Percentiles rank a stretch among this genome's conserved stretches.
Evolutionary conservation across 805 yeast genomes (phyloP).

Genomic region (Suhomyces pyralidae): DNA sequence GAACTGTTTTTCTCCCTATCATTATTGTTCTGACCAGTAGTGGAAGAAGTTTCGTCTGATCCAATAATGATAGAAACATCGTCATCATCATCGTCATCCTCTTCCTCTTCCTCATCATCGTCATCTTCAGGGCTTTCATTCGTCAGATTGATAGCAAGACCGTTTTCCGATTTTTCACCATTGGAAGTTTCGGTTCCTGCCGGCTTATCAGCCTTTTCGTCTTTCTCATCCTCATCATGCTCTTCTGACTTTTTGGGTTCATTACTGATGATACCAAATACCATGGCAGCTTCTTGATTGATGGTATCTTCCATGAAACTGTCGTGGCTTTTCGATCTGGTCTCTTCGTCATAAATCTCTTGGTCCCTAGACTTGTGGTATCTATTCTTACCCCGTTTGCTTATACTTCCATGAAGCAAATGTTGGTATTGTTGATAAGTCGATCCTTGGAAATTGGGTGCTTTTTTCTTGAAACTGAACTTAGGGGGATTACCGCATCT

Average conservation of each 20-base stretch:
- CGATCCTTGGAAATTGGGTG: conserved; percentile 21
- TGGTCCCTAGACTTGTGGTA: background rate
- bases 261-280: conserved; percentile 40
- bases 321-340: conserved; percentile 8
- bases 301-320: conserved; percentile 20
- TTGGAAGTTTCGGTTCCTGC: background rate
- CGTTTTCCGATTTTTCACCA: background rate
- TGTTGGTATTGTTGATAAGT: conserved; percentile 12
- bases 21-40: conserved; percentile 16
- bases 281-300: conserved; percentile 42
- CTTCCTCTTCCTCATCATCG: conserved; percentile 12
- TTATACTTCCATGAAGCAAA: conserved; percentile 10
- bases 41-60: conserved; percentile 27
- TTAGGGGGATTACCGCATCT: conserved; percentile 77
- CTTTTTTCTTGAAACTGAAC: conserved; percentile 43
- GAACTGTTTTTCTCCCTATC: background rate
- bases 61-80: conserved; percentile 39
- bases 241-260: conserved; percentile 3
- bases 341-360: conserved; percentile 10
- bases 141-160: background rate
- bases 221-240: background rate
- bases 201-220: conserved; percentile 4
- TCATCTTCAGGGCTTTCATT: conserved; percentile 7
- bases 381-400: conserved; percentile 2
- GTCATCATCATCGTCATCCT: conserved; percentile 25